Base-by-base conservation (phyloP, 768 basidiomycete species). In the Xerocomellus dryophilus region DNA sequence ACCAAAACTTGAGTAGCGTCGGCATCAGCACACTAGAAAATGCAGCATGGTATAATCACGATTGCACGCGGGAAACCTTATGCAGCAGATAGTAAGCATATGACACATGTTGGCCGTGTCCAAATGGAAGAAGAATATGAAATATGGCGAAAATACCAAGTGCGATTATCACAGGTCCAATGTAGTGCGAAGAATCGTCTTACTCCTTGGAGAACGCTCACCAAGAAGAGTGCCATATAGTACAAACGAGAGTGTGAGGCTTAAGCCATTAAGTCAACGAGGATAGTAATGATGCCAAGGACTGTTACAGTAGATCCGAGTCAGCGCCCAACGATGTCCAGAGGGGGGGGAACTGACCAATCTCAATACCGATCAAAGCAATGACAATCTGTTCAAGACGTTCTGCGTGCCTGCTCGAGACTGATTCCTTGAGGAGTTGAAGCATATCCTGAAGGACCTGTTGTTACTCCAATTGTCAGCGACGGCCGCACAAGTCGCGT, bases 401-500 rank as follows among this genome's bases (percentile, higher is more conserved):
- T 70, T 97, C 94, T 1, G 92, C 84, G 64, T 97, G 93, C 62
- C 85, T 84, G 60, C 86, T 93, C 25, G 91, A 91, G 23, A 96
- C 94, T 11, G 91, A 90, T 72, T 97, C 95, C 71, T 98, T 98
- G 48, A 98, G 75, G 47, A 98, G 81, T 66, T 93, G 88, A 11
- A 98, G 82, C 90, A 98, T 96, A 70, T 98, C 95, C 78, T 98
- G 95, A 34, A 98, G 73, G 47, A 98, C 90, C 91, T 94, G 60
- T 34, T 42, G 9, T 23, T 34, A 25, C 21, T 36, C 41, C 38
- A 5, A 14, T 31, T 7, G 43, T 59, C 41, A 66, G 41, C 44
- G 18, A 38, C 42, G 5, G 43, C 8, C 47, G 41, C 29, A 44
- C 43, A 21, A 40, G 34, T 7, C 36, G 18, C n/a, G 23, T 27